Conservation (phyloP, 768 basidiomycete genomes). For the Lentinula aciculospora region DNA sequence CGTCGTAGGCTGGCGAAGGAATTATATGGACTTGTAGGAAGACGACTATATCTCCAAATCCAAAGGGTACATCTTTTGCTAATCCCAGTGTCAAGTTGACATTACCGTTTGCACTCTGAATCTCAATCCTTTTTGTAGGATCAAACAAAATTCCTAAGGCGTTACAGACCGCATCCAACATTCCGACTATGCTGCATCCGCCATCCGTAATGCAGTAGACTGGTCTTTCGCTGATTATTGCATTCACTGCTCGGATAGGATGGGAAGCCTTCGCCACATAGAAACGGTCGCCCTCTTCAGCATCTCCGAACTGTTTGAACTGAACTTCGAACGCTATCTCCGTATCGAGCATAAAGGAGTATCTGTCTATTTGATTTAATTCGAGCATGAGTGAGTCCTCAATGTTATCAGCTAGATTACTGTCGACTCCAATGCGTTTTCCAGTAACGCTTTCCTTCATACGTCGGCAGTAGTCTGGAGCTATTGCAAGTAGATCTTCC, state of each 20-base stretch:
- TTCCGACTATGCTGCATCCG: not conserved
- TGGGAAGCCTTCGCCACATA: not conserved
- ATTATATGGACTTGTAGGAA: slow-evolving; percentile 12
- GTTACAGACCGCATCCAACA: not conserved
- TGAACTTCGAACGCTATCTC: accelerated
- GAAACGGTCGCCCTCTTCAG: not conserved
- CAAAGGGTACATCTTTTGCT: slow-evolving; percentile 10
- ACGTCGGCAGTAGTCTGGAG: not conserved
- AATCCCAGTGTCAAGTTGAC: slow-evolving; percentile 2
- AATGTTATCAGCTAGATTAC: not conserved
- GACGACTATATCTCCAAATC: not conserved
- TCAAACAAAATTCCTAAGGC: not conserved
- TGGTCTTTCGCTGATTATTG: not conserved
- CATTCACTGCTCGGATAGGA: not conserved
- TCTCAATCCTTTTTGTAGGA: not conserved
- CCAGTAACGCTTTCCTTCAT: not conserved
- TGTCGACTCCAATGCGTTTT: not conserved
- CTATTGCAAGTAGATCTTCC: not conserved
- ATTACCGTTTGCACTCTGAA: not conserved
- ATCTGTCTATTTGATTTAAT: no score
- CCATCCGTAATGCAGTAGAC: not conserved
- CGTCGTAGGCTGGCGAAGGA: slow-evolving; percentile 9
- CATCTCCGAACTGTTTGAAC: not conserved
- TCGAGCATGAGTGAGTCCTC: not conserved
- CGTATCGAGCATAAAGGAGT: no score